These are phyloP conservation scores for Rhizoclosmatium sp. DNA, from an alignment of 192 early-diverging fungal genomes.

Conservation along the genomic window DNA sequence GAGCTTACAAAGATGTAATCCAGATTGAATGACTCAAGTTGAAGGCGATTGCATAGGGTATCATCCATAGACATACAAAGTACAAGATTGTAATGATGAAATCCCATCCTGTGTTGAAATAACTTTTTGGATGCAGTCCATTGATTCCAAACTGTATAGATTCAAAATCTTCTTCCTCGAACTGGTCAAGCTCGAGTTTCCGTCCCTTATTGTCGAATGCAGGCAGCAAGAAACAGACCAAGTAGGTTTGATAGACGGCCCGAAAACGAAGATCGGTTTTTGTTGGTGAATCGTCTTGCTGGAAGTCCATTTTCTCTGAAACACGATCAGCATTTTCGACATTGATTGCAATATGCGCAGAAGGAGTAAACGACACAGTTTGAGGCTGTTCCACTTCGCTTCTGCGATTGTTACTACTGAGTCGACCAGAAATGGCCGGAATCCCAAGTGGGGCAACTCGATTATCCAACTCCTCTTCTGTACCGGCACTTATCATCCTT, in stretches of 20 bases:
- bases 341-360: background rate
- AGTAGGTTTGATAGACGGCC: background rate
- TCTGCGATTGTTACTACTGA: too few relatives aligned
- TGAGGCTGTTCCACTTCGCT: too few relatives aligned
- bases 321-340: background rate
- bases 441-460: too few relatives aligned
- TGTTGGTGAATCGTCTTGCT: background rate
- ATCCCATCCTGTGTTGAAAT: slow-evolving; percentile 27
- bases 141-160: slow-evolving; percentile 4
- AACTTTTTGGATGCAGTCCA: slow-evolving; percentile 26
- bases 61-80: slow-evolving; percentile 23
- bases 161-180: slow-evolving; percentile 23
- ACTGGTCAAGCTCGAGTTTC: slow-evolving; percentile 16
- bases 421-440: too few relatives aligned
- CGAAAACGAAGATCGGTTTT: background rate
- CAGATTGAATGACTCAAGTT: background rate
- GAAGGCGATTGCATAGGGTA: slow-evolving; percentile 22
- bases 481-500: too few relatives aligned
- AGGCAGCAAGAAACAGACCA: slow-evolving; percentile 25
- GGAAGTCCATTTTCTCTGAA: background rate
- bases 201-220: slow-evolving; percentile 28
- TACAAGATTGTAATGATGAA: slow-evolving; percentile 19
- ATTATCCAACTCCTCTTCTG: too few relatives aligned
- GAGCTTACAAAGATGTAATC: slow-evolving; percentile 8
- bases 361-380: too few relatives aligned